Evolutionary conservation across 192 early-diverging fungal genomes (phyloP).

Genomic region (Entrophospora sp.): DNA sequence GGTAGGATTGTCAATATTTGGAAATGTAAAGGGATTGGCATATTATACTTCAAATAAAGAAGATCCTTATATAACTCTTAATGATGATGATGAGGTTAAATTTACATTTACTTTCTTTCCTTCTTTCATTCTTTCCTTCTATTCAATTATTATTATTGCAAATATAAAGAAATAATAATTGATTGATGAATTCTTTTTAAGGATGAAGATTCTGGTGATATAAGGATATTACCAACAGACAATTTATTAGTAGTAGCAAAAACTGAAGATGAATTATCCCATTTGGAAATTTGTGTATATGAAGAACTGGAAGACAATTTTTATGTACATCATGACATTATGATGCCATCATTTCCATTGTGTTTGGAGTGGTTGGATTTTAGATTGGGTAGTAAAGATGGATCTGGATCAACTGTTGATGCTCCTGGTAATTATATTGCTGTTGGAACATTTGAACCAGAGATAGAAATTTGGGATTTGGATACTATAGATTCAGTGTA

Average conservation of each 20-base stretch:
- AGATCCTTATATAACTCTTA: slow-evolving; percentile 78
- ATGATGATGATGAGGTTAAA: slow-evolving; percentile 44
- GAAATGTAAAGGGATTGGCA: slow-evolving; percentile 80
- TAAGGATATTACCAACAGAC: slow-evolving; percentile 68
- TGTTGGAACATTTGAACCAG: slow-evolving; percentile 94
- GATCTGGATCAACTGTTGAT: slow-evolving; percentile 40
- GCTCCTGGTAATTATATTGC: slow-evolving; percentile 84
- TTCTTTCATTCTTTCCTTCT: no score
- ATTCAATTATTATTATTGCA: background rate
- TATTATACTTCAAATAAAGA: slow-evolving; percentile 71
- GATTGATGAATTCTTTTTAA: slow-evolving; percentile 19
- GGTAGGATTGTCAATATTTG: slow-evolving; percentile 68
- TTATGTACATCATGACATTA: slow-evolving; percentile 97
- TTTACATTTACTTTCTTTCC: no score
- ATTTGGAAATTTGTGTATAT: slow-evolving; percentile 90
- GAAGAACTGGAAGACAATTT: slow-evolving; percentile 86
- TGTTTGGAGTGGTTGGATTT: slow-evolving; percentile 95
- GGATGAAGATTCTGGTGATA: slow-evolving; percentile 76
- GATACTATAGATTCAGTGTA: slow-evolving; percentile 86
- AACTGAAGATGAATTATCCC: slow-evolving; percentile 96
- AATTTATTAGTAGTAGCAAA: slow-evolving; percentile 85
- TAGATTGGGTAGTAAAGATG: slow-evolving; percentile 60
- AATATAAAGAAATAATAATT: slow-evolving; percentile 4
- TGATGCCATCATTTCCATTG: slow-evolving; percentile 94
- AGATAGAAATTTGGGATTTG: slow-evolving; percentile 98